Evolutionary conservation across 2,329 filamentous ascomycete species (phyloP).

Genomic region (Fusarium sp.): DNA sequence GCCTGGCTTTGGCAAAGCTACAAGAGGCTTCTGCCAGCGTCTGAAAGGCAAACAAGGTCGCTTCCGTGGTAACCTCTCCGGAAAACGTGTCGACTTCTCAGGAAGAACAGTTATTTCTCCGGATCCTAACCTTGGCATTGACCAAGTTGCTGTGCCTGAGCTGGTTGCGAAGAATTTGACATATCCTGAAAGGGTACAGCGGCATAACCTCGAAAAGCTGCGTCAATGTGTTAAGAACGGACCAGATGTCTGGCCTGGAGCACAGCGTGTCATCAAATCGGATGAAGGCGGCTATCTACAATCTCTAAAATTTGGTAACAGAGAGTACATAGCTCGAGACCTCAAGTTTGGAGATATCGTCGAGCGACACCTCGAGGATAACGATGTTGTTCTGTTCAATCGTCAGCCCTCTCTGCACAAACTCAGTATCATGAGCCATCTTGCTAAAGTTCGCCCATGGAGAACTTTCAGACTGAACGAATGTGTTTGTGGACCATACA

Average conservation of each 20-base stretch:
- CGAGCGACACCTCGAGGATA: conserved; percentile 93
- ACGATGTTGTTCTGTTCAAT: conserved; percentile 97
- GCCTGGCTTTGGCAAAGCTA: conserved; percentile 86
- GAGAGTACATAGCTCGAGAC: conserved; percentile 77
- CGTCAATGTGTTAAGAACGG: conserved; percentile 81
- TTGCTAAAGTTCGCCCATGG: conserved; percentile 93
- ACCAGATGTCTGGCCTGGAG: conserved; percentile 84
- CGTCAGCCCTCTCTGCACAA: conserved; percentile 98
- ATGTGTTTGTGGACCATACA: conserved; percentile 98
- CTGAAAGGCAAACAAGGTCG: conserved; percentile 97
- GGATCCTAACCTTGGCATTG: conserved; percentile 92
- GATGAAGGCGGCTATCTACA: conserved; percentile 76
- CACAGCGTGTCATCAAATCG: conserved; percentile 83
- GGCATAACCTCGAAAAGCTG: conserved; percentile 87
- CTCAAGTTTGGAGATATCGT: conserved; percentile 88
- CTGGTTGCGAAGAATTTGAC: conserved; percentile 97
- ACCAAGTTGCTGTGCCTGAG: conserved; percentile 91
- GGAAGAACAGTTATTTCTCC: conserved; percentile 97
- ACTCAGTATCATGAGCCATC: conserved; percentile 97
- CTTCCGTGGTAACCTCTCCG: conserved; percentile 95
- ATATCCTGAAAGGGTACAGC: conserved; percentile 89
- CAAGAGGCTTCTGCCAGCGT: conserved; percentile 93
- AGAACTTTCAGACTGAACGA: conserved; percentile 97
- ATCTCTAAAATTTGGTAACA: conserved; percentile 80
- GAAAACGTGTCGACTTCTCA: conserved; percentile 98